These are phyloP conservation scores for Hericium coralloides DNA, from an alignment of 768 basidiomycete species.

Conservation along the genomic window DNA sequence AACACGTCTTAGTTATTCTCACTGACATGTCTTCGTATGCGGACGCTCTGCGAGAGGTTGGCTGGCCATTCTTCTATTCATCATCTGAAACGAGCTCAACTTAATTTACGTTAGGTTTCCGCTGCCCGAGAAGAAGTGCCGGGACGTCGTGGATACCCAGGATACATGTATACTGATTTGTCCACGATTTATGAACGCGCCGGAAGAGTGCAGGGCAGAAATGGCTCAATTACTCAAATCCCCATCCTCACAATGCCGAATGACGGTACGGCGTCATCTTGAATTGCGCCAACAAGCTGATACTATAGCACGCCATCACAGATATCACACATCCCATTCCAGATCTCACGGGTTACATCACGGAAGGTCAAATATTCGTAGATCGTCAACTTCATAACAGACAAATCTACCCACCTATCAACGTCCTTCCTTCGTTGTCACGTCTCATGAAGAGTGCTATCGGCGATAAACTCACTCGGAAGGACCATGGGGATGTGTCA, in stretches of 20 bases:
- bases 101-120: slow-evolving; percentile 55
- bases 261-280: slow-evolving; percentile 56
- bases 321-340: slow-evolving; percentile 99
- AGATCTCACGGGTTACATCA: slow-evolving; percentile 98
- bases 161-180: slow-evolving; percentile 99
- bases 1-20: slow-evolving; percentile 97
- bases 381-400: slow-evolving; percentile 96
- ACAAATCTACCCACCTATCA: slow-evolving; percentile 98
- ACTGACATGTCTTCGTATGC: slow-evolving; percentile 99
- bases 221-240: slow-evolving; percentile 99
- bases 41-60: slow-evolving; percentile 87
- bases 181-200: slow-evolving; percentile 99
- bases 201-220: slow-evolving; percentile 93
- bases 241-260: slow-evolving; percentile 99
- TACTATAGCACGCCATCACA: slow-evolving; percentile 21
- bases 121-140: slow-evolving; percentile 99
- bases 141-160: slow-evolving; percentile 97
- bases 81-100: background rate
- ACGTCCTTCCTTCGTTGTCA: slow-evolving; percentile 96
- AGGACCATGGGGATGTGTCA: slow-evolving; percentile 98
- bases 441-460: slow-evolving; percentile 99
- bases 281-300: no score
- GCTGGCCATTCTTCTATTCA: slow-evolving; percentile 17
- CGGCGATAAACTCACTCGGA: slow-evolving; percentile 93
- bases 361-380: slow-evolving; percentile 98